phyloP scores from a whole-genome alignment of 139 green algal species.

The Volvox africanus region DNA sequence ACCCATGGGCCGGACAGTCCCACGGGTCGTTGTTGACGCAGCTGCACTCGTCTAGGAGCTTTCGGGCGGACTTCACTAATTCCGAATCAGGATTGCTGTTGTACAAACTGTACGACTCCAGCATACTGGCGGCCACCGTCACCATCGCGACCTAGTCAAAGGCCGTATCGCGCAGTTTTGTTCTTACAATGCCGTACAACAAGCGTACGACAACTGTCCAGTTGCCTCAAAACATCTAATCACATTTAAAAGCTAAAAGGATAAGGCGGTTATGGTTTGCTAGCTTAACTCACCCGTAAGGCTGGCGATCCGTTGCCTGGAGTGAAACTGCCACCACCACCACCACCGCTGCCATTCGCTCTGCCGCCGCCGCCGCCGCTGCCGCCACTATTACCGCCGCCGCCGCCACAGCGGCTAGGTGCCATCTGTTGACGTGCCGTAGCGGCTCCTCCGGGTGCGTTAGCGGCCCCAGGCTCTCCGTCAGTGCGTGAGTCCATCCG shows the following conservation, averaged over 20 bases:
- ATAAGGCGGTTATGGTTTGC: no score
- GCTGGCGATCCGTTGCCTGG: not conserved
- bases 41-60: not conserved
- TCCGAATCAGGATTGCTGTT: not conserved
- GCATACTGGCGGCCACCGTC: conserved; percentile 5
- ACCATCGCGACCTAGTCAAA: not conserved
- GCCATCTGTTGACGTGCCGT: no score
- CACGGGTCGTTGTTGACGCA: no score
- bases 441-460: no score
- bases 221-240: no score
- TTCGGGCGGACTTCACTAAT: not conserved
- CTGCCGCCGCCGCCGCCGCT: not conserved
- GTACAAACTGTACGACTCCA: not conserved
- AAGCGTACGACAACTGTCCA: no score
- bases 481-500: no score
- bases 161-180: not conserved
- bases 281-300: not conserved
- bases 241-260: no score
- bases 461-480: no score
- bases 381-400: not conserved
- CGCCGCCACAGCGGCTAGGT: not conserved
- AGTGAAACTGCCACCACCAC: not conserved
- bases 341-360: not conserved
- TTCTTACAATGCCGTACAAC: no score
- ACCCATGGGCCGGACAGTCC: no score